Percentiles rank a stretch among this genome's conserved stretches.
Conservation (phyloP, 768 basidiomycete genomes). For the Cytidiella melzeri region DNA sequence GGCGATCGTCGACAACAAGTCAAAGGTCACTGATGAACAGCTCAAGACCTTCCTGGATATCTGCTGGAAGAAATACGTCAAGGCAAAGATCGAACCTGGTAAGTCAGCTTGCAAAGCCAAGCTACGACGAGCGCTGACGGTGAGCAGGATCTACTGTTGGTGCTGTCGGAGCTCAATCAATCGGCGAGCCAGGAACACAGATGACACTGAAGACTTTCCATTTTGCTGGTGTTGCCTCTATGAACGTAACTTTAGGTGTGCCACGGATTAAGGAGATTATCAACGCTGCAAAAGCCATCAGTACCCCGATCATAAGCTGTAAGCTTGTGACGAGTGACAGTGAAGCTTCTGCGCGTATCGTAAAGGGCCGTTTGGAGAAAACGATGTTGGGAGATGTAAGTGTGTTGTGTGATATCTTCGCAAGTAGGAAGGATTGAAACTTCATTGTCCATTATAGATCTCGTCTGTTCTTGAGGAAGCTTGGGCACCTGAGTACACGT, state of each 20-base stretch:
- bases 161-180: conserved; percentile 97
- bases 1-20: conserved; percentile 80
- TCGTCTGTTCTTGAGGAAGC: conserved; percentile 92
- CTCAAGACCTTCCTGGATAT: conserved; percentile 74
- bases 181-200: conserved; percentile 98
- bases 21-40: conserved; percentile 83
- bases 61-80: conserved; percentile 88
- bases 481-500: conserved; percentile 90
- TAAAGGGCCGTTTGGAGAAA: conserved; percentile 94
- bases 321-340: conserved; percentile 80
- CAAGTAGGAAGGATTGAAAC: background rate
- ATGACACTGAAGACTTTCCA: conserved; percentile 99
- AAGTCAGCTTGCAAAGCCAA: conserved; percentile 36
- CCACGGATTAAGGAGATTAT: conserved; percentile 99
- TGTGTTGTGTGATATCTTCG: conserved; percentile 1
- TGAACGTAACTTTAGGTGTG: conserved; percentile 99
- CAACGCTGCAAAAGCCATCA: conserved; percentile 96
- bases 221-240: conserved; percentile 98
- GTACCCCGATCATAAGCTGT: conserved; percentile 97
- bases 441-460: conserved; percentile 43
- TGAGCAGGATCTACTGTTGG: conserved; percentile 99
- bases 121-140: background rate
- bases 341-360: conserved; percentile 95
- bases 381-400: conserved; percentile 89
- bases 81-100: conserved; percentile 95